Evolutionary conservation across 768 basidiomycete species (phyloP).

Genomic region (Pisolithus microcarpus): DNA sequence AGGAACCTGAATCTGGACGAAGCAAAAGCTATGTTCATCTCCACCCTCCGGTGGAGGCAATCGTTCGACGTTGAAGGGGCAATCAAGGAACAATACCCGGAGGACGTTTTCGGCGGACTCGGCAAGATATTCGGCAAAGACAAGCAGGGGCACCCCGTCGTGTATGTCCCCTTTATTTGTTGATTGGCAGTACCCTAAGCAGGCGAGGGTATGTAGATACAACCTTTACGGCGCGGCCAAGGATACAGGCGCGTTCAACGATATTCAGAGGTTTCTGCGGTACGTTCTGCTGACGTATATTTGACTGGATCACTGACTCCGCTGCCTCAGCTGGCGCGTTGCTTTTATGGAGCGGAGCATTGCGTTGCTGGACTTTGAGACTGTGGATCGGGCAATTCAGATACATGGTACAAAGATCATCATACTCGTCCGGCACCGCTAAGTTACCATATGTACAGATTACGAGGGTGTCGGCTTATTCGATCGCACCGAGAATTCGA

Average conservation of each 20-base stretch:
- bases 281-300: constrained; percentile 16
- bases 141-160: constrained; percentile 61
- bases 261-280: constrained; percentile 71
- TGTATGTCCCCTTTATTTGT: constrained; percentile 36
- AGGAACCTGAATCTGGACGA: constrained; percentile 49
- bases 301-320: constrained; percentile 3
- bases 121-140: constrained; percentile 65
- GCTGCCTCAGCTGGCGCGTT: constrained; percentile 59
- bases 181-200: background rate
- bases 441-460: constrained; percentile 34
- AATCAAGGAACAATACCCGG: constrained; percentile 53
- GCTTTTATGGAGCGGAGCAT: constrained; percentile 69
- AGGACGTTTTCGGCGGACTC: constrained; percentile 56
- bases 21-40: constrained; percentile 59
- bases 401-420: constrained; percentile 47
- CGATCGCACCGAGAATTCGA: constrained; percentile 65
- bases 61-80: constrained; percentile 56
- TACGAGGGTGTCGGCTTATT: constrained; percentile 66
- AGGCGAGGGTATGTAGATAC: constrained; percentile 38
- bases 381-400: constrained; percentile 66
- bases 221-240: constrained; percentile 72
- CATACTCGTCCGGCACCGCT: background rate
- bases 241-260: constrained; percentile 65
- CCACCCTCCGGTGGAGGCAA: constrained; percentile 65
- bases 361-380: constrained; percentile 58